phyloP scores from a whole-genome alignment of 306 rosid species.

The Sesbania bispinosa region DNA sequence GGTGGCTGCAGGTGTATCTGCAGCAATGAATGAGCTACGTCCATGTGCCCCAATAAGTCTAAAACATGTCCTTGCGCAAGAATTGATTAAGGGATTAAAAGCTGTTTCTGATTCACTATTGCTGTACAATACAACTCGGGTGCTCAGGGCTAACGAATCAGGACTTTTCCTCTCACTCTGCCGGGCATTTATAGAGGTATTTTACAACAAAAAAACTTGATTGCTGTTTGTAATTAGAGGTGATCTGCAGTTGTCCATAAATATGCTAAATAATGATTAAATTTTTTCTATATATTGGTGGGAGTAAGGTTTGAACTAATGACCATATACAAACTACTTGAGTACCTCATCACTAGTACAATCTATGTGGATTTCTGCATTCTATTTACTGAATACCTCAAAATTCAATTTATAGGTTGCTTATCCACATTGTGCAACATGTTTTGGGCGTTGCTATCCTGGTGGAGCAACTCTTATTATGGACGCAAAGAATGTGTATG shows the following conservation, averaged over 20 bases:
- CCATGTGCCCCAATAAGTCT: conserved; percentile 94
- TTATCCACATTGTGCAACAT: conserved; percentile 83
- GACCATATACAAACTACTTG: not conserved
- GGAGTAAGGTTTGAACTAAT: not conserved
- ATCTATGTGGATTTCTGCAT: not conserved
- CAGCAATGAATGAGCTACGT: conserved; percentile 93
- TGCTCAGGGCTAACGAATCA: conserved; percentile 78
- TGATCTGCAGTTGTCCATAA: not conserved
- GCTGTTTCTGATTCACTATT: conserved; percentile 76
- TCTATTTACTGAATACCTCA: conserved; percentile 11
- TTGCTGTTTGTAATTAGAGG: not conserved
- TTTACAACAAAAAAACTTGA: not conserved
- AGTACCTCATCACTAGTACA: not conserved
- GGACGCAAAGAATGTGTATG: conserved; percentile 68
- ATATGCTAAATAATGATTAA: not conserved
- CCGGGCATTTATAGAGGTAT: conserved; percentile 87
- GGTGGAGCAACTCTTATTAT: conserved; percentile 67
- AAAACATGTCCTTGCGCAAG: conserved; percentile 77
- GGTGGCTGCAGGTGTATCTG: conserved; percentile 84
- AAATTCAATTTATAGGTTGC: conserved; percentile 53
- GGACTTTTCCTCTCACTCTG: conserved; percentile 96
- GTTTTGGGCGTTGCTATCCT: conserved; percentile 94
- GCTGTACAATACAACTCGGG: conserved; percentile 79
- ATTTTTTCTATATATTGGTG: not conserved
- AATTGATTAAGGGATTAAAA: conserved; percentile 75